phyloP scores from a whole-genome alignment of 2,329 filamentous ascomycete genomes.

The Cladosporium phlei region DNA sequence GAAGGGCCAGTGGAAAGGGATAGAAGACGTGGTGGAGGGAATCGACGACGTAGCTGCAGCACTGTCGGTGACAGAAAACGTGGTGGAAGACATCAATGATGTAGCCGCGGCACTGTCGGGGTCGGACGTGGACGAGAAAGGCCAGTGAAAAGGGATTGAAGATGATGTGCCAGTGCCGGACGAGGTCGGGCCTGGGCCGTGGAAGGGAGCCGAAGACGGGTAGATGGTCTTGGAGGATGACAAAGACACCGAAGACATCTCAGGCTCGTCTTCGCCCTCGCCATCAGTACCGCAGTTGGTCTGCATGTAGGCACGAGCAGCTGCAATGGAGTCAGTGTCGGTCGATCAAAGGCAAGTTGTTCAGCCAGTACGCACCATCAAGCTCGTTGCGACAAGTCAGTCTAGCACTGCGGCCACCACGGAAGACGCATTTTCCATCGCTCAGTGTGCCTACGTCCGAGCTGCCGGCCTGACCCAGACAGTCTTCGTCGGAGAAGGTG shows the following conservation, averaged over 20 bases:
- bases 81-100: too few species aligned
- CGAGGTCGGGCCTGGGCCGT: conserved; percentile 5
- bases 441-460: conserved; percentile 2
- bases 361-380: conserved; percentile 11
- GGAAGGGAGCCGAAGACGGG: conserved; percentile 10
- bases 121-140: background rate
- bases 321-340: too few species aligned
- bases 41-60: background rate
- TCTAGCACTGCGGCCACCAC: conserved; percentile 15
- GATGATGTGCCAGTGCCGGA: background rate
- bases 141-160: conserved; percentile 6
- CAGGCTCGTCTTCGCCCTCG: background rate
- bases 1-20: conserved; percentile 9
- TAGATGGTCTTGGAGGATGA: conserved; percentile 1
- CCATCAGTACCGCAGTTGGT: background rate
- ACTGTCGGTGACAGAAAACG: conserved; percentile 6
- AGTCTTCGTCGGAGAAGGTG: conserved; percentile 12
- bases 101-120: too few species aligned
- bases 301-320: conserved; percentile 8
- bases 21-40: background rate
- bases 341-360: too few species aligned
- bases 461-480: conserved; percentile 6
- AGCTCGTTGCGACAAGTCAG: conserved; percentile 11
- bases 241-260: background rate
- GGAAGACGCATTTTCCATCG: conserved; percentile 14